Percentiles rank a stretch among this genome's conserved stretches.
These are phyloP conservation scores for Podospora tetraspora DNA, from an alignment of 495 filamentous ascomycete genomes.

Conservation along the genomic window DNA sequence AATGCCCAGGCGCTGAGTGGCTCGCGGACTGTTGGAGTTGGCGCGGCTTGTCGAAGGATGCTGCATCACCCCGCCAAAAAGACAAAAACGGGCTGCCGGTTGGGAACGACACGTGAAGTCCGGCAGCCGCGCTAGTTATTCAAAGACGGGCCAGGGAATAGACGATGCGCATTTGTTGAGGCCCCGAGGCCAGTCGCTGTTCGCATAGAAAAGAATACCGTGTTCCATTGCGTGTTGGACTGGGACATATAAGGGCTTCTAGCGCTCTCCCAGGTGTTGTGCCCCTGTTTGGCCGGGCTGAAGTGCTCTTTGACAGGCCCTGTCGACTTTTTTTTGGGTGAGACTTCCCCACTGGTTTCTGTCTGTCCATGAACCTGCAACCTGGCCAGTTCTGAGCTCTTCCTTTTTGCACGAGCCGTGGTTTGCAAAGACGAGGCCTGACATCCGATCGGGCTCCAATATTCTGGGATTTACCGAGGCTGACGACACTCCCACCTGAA, in stretches of 20 bases:
- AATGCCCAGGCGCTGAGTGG: constrained; percentile 5
- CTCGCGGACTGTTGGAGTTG: not conserved
- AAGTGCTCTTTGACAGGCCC: not conserved
- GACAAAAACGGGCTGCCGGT: constrained; percentile 5
- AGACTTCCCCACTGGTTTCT: not conserved
- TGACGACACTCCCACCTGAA: constrained; percentile 20
- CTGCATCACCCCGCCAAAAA: constrained; percentile 2
- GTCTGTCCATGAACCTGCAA: constrained; percentile 10
- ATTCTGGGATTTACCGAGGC: constrained; percentile 16
- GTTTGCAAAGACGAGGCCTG: not conserved
- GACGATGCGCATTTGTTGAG: constrained; percentile 13
- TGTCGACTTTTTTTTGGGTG: constrained; percentile 1
- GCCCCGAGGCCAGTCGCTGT: not conserved
- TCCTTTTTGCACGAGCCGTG: constrained; percentile 1
- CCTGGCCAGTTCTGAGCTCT: constrained; percentile 12
- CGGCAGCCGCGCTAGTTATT: constrained; percentile 3
- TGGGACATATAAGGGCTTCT: not conserved
- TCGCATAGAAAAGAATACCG: not conserved
- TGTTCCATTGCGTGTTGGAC: not conserved
- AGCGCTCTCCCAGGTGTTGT: not conserved
- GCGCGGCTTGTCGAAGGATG: not conserved
- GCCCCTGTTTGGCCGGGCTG: not conserved
- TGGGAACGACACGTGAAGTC: constrained; percentile 16
- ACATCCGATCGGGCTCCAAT: constrained; percentile 21
- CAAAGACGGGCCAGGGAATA: not conserved